A percentile compares a stretch with the other conserved stretches of the same genome.
These are phyloP conservation scores for Cardamine resedifolia DNA, from an alignment of 345 rosid species.

Conservation along the genomic window DNA sequence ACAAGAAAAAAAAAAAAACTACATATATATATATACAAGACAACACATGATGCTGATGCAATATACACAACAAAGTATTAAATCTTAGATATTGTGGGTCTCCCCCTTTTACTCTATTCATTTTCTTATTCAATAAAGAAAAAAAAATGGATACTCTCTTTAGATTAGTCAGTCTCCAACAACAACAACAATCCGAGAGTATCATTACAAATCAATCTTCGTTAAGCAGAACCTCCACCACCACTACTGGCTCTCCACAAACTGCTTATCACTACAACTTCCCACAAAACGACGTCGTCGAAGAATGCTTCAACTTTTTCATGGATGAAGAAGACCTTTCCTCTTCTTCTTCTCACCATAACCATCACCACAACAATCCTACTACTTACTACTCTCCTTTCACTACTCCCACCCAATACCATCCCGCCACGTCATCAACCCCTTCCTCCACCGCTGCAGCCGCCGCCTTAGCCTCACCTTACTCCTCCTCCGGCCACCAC, in stretches of 20 bases:
- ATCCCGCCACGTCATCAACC: conserved; percentile 42
- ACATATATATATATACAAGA: conserved; percentile 11
- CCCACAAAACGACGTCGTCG: conserved; percentile 52
- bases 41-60: conserved; percentile 38
- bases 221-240: conserved; percentile 73
- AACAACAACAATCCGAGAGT: conserved; percentile 67
- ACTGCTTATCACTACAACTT: conserved; percentile 55
- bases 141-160: conserved; percentile 83
- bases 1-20: neutral
- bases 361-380: conserved; percentile 31
- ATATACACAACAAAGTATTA: conserved; percentile 35
- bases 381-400: conserved; percentile 36
- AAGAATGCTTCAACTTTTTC: conserved; percentile 98
- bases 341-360: conserved; percentile 79
- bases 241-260: conserved; percentile 75
- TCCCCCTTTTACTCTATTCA: conserved; percentile 27
- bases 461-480: conserved; percentile 31
- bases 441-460: conserved; percentile 40
- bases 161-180: conserved; percentile 72
- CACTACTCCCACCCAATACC: conserved; percentile 38
- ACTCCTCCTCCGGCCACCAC: conserved; percentile 40
- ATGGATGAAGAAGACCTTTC: conserved; percentile 99
- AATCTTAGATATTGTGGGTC: conserved; percentile 64
- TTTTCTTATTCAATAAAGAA: conserved; percentile 33
- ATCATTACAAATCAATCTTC: conserved; percentile 67